Evolutionary conservation across 768 basidiomycete genomes (phyloP), one percentile per base, ranked within the genome.

Genomic region (Tulasnella sp.): DNA sequence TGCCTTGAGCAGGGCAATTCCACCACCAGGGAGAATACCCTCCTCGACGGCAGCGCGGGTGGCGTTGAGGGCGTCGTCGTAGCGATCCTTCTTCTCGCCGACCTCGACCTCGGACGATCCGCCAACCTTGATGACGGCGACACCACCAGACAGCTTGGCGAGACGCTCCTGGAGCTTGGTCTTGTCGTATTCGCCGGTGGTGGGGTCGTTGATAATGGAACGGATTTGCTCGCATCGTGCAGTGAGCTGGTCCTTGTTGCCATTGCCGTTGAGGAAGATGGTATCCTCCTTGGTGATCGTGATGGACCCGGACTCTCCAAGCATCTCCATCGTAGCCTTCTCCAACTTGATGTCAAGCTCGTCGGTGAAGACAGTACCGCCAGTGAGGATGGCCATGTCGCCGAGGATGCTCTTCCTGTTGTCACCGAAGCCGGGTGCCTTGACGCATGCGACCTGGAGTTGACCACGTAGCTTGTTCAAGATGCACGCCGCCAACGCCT

Each of bases 391-490:
- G 56, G 91, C 92, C 52, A 98, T 80, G 69, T 97, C 94, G 61
- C 95, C 95, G 56, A 98, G 86, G 75, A 97, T 89, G 58, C 85
- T 88, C 77, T 98, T 99, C 75, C 95, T 86, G 82, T 98, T 99
- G 76, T 98, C 95, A 68, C 95, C 95, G 71, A 99, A 98, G 53
- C 95, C 91, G 55, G 95, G 95, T 17, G 95, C 94, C 77, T 99
- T 97, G 75, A 98, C 83, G 50, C 92, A 94, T 51, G 76, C 85
- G 63, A 98, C 95, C 69, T 87, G 85, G 60, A 99, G 84, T 72
- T 97, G 95, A 32, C 95, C 95, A 65, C 95, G 90, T 63, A 99
- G 88, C 80, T 97, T 98, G 88, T 99, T 98, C 72, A 97, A 83
- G 68, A 98, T 94, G 70, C 91, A 94, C 21, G 94, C 95, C 52